Conservation (phyloP, 371 early-diverging fungal genomes). For the Mortierella sp. region DNA sequence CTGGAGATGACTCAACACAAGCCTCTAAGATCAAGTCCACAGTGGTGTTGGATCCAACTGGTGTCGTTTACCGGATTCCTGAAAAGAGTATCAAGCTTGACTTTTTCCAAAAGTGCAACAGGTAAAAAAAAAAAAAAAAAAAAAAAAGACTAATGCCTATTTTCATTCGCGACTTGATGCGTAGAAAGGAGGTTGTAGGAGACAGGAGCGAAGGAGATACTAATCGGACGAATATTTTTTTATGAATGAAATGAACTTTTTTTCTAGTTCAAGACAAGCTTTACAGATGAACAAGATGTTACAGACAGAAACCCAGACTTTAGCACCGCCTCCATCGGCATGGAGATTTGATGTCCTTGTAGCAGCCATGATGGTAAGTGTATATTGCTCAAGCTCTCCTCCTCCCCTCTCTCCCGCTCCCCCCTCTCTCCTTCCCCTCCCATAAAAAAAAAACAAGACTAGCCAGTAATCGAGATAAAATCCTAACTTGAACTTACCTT, state of each 20-base stretch:
- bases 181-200: background rate
- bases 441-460: background rate
- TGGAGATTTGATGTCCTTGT: slow-evolving; percentile 30
- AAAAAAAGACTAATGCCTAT: background rate
- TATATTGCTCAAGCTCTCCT: background rate
- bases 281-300: background rate
- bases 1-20: background rate
- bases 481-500: background rate
- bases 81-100: slow-evolving; percentile 55
- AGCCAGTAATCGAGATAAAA: background rate
- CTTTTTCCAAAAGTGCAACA: slow-evolving; percentile 53
- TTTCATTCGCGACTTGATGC: too few species aligned
- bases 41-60: slow-evolving; percentile 18
- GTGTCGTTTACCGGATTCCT: slow-evolving; percentile 57
- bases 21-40: slow-evolving; percentile 28
- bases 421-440: background rate
- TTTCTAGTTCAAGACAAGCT: background rate
- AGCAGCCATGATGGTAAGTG: slow-evolving; percentile 28
- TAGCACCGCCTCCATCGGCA: background rate
- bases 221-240: background rate
- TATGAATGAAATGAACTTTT: too few species aligned
- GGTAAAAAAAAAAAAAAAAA: slow-evolving; percentile 10
- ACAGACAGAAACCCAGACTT: too few species aligned
- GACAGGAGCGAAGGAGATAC: background rate
- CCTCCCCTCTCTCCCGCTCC: background rate